Conservation (phyloP, 2,329 filamentous ascomycete genomes). For the Phaeosphaeria sp. region DNA sequence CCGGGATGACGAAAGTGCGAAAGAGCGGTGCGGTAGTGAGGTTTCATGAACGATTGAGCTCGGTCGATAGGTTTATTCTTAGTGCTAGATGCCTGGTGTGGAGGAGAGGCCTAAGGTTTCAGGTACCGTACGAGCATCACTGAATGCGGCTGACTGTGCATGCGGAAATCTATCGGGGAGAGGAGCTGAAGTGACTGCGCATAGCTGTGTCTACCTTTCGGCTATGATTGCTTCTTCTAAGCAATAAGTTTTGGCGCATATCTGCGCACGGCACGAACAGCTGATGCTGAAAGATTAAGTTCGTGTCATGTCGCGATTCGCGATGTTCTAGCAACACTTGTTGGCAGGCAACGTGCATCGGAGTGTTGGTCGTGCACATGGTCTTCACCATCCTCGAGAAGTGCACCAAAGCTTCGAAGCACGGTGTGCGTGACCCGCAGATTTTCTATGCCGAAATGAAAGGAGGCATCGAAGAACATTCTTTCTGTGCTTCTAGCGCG, state of each 20-base stretch:
- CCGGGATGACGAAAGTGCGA: not conserved
- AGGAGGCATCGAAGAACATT: conserved; percentile 13
- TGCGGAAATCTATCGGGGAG: not conserved
- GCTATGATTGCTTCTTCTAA: not conserved
- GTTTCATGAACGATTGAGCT: conserved; percentile 6
- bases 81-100: not conserved
- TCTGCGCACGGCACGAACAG: not conserved
- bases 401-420: not conserved
- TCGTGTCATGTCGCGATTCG: not conserved
- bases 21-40: not conserved
- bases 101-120: not conserved
- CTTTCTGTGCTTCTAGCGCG: conserved; percentile 22
- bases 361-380: not conserved
- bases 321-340: not conserved
- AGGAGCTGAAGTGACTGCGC: not conserved
- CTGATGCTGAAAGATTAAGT: not conserved
- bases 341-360: not conserved
- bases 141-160: not conserved
- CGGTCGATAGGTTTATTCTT: not conserved
- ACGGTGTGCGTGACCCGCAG: conserved; percentile 6
- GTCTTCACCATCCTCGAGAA: not conserved
- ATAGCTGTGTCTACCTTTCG: not conserved
- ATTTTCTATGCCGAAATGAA: conserved; percentile 18
- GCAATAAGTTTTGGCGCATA: not conserved
- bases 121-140: not conserved